Evolutionary conservation across 148 eudicot genomes (phyloP).

Genomic region (Chenopodium quinoa): DNA sequence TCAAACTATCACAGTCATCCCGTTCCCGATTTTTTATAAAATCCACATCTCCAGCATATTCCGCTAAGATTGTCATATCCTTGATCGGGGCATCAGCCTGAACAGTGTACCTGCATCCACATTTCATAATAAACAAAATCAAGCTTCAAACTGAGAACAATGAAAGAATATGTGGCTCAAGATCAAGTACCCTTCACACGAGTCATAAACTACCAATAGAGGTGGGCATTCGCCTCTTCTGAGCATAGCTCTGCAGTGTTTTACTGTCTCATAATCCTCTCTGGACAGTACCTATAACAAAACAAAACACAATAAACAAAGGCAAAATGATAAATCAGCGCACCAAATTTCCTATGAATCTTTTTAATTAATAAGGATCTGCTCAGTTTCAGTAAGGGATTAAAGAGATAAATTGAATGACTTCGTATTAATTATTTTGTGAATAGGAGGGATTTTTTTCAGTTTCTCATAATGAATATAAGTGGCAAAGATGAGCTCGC

Average conservation of each 20-base stretch:
- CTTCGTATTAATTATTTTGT: neutral
- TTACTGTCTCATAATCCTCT: slow-evolving; percentile 70
- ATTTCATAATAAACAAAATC: neutral
- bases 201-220: slow-evolving; percentile 66
- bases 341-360: too few relatives aligned
- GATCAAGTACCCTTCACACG: slow-evolving; percentile 66
- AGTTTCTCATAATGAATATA: neutral
- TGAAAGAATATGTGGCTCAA: slow-evolving; percentile 1
- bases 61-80: slow-evolving; percentile 76
- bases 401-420: too few relatives aligned
- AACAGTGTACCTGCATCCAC: slow-evolving; percentile 65
- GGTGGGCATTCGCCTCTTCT: slow-evolving; percentile 82
- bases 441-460: neutral
- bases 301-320: slow-evolving; percentile 13
- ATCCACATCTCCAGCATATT: slow-evolving; percentile 92
- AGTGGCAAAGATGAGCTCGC: neutral
- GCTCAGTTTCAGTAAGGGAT: neutral
- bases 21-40: slow-evolving; percentile 71
- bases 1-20: slow-evolving; percentile 91
- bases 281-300: slow-evolving; percentile 65
- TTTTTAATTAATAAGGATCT: neutral
- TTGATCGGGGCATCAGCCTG: slow-evolving; percentile 81
- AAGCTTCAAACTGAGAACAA: slow-evolving; percentile 2
- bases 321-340: neutral
- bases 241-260: slow-evolving; percentile 64